Conservation (phyloP, 2,329 filamentous ascomycete species). For the Aspergillus aculeatinus region DNA sequence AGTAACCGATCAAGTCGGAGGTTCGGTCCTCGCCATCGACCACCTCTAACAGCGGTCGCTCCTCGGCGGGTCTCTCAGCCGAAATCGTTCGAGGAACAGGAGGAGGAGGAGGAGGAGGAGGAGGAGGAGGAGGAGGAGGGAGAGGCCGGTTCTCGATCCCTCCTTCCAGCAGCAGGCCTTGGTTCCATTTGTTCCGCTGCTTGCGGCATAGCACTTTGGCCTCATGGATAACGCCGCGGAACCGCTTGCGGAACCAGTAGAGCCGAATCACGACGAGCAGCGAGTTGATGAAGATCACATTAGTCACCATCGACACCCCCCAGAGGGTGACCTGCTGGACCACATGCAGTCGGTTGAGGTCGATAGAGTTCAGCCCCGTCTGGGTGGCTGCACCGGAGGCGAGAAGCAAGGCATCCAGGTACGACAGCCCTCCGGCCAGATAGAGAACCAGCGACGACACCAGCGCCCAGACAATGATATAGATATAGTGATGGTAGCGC, state of each 20-base stretch:
- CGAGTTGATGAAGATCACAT: conserved; percentile 77
- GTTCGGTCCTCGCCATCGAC: neutral
- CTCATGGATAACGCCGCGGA: conserved; percentile 74
- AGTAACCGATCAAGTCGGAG: neutral
- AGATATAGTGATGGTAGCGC: conserved; percentile 56
- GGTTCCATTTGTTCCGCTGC: conserved; percentile 38
- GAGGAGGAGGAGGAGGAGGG: too few relatives aligned
- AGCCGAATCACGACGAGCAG: conserved; percentile 84
- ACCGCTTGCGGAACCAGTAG: conserved; percentile 95
- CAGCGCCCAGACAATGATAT: conserved; percentile 71
- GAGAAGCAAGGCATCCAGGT: conserved; percentile 85
- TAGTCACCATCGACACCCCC: conserved; percentile 68
- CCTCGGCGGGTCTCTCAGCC: conserved; percentile 4
- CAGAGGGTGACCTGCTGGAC: conserved; percentile 72
- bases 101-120: too few relatives aligned
- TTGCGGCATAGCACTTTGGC: conserved; percentile 63
- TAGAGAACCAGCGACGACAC: conserved; percentile 73
- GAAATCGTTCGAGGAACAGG: neutral
- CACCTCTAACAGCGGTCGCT: conserved; percentile 4
- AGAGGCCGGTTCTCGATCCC: conserved; percentile 7
- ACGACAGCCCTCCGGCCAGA: conserved; percentile 60
- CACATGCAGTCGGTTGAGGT: conserved; percentile 64
- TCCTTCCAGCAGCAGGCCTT: conserved; percentile 27
- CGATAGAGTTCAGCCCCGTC: conserved; percentile 76
- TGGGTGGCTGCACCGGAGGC: conserved; percentile 80